Base-by-base conservation (phyloP, 495 filamentous ascomycete species). In the Entonaema liquescens region DNA sequence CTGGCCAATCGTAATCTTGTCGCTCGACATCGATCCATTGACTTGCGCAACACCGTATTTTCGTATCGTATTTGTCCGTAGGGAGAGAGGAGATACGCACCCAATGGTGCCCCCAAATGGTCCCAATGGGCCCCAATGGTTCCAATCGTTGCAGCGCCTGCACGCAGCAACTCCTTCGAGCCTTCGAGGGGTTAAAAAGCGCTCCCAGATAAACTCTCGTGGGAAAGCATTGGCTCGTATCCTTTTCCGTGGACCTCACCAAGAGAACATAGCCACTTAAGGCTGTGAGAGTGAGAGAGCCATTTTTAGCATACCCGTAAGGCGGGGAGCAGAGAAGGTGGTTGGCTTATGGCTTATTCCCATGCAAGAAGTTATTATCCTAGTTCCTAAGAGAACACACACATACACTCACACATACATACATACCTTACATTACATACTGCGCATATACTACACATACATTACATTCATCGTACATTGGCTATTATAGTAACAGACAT, bases 11-110 rank as follows among this genome's bases (percentile, higher is more conserved):
- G 62, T 58, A 69, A 69, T 73, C 65, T 69, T 47, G 70, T 69
- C 70, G 70, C 70, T 73, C 65, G 62, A 73, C 65, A 73, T 73
- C 62, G 70, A 65, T 73, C 70, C 70, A 73, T 68, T 49, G 50
- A 73, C 58, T 73, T 69, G 70, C 65, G 70, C 70, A 73, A 73
- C 70, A 73, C 70, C 70, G 70, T 73, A 73, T 73, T 73, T 68
- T 69, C 70, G 61, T 26, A 73, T 73, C 70, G 70, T 73, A 73
- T 73, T 73, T 65, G 61, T 53, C 56, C 60, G 64, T 28, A 59
- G 53, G 9, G 53, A 59, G 53, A 3, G 53, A 64, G 23, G 23
- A 53, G 25, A 28, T 17, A 29, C 28, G 28, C 28, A 28, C 42
- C 42, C 19, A 19, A 47, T 12, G 42, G 36, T 31, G 42, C 42